Evolutionary conservation across 306 rosid species (phyloP), one percentile per base, ranked within the genome.

Genomic region (Quercus engelmannii): DNA sequence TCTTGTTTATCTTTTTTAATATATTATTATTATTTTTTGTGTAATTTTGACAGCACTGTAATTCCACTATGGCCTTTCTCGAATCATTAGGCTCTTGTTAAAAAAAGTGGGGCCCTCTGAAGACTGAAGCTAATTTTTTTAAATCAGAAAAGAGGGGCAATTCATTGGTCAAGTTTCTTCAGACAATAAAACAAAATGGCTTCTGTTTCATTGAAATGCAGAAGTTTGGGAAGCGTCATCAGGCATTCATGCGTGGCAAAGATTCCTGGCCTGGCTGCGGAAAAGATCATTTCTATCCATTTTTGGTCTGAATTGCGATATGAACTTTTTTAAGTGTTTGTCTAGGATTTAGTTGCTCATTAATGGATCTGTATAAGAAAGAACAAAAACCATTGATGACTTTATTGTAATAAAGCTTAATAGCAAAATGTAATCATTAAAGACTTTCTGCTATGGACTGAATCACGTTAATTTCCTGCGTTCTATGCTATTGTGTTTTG

Each of bases 231-330:
- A 86, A 86, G 79, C 88, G 78, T 71, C 97, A 91, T 7, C 87
- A 86, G 79, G 74, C 76, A 18, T 86, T 92, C 86, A 80, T 86
- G 81, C 81, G 68, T 78, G 88, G 86, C 12, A 83, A 78, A 33
- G 87, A 76, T 79, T 80, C 88, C 77, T 94, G 97, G 90, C 90
- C 91, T 49, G 83, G 85, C 82, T 92, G 86, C 78, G 89, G 86
- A 63, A 86, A 82, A 85, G 93, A 89, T 85, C 96, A 94, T 78
- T 87, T 93, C 90, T 90, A 87, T 79, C 96, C 93, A 46, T 83
- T 90, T 83, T 79, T 91, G 79, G 79, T 91, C 86, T 88, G 87
- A 82, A 88, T 92, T 78, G 76, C 89, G 30, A 83, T 83, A 23
- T 94, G 88, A 90, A 71, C 73, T 65, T 84, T 74, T 77, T 30